Evolutionary conservation across 2,329 filamentous ascomycete species (phyloP).

Genomic region (Scedosporium aurantiacum): DNA sequence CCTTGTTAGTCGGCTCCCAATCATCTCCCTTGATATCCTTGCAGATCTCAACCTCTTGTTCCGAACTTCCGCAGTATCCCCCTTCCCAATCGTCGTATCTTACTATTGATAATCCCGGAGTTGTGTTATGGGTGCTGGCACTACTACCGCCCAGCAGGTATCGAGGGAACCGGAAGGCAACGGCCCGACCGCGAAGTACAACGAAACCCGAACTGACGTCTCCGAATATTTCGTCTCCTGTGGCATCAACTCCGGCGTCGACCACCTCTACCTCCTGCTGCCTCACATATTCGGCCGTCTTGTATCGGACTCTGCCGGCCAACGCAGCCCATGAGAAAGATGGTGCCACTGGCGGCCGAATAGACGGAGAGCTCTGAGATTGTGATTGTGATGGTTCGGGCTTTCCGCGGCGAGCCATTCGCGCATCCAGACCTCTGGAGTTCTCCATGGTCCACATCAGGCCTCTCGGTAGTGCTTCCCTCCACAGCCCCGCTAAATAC

Average conservation of each 20-base stretch:
- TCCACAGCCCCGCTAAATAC: conserved; percentile 17
- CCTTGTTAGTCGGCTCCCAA: background rate
- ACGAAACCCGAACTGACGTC: background rate
- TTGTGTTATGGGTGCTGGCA: too few relatives aligned
- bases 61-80: background rate
- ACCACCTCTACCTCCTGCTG: background rate
- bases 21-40: background rate
- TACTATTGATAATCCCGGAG: background rate
- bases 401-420: background rate
- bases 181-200: background rate
- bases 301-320: background rate
- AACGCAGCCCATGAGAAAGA: background rate
- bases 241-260: background rate
- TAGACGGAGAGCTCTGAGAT: background rate
- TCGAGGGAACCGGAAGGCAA: background rate
- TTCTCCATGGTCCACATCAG: conserved; percentile 13
- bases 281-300: background rate
- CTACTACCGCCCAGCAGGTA: background rate
- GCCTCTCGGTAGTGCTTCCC: conserved; percentile 10
- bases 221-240: background rate
- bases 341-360: background rate
- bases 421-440: background rate
- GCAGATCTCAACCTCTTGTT: background rate
- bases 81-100: background rate
- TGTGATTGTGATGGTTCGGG: background rate